Evolutionary conservation across 2,329 filamentous ascomycete genomes (phyloP).

Genomic region (Monosporascus sp.): DNA sequence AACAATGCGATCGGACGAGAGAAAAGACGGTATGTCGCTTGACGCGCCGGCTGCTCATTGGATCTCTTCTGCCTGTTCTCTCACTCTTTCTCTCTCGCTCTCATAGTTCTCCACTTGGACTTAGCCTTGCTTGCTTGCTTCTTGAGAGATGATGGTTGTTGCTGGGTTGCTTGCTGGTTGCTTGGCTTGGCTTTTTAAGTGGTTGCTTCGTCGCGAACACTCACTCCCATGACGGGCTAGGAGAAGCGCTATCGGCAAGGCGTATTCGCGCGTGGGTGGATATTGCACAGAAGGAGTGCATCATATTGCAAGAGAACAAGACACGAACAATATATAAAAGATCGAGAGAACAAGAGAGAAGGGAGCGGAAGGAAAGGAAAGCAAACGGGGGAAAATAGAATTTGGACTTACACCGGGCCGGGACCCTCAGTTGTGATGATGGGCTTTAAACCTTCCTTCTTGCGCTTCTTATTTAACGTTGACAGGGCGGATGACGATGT

Average conservation of each 20-base stretch:
- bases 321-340: neutral
- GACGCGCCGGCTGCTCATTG: neutral
- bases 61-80: neutral
- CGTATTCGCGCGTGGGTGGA: constrained; percentile 3
- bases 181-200: neutral
- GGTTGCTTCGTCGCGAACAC: neutral
- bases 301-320: too few relatives aligned
- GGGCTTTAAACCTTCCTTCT: constrained; percentile 69
- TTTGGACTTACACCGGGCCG: constrained; percentile 28
- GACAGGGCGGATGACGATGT: constrained; percentile 9
- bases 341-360: constrained; percentile 2
- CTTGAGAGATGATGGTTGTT: neutral
- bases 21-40: neutral
- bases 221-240: neutral
- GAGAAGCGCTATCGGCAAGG: constrained; percentile 5
- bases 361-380: constrained; percentile 1
- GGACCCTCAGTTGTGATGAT: constrained; percentile 66
- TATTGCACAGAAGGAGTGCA: constrained; percentile 3
- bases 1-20: neutral
- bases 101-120: neutral
- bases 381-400: constrained; percentile 25
- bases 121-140: neutral
- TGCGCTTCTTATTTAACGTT: constrained; percentile 59
- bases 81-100: neutral
- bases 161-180: constrained; percentile 1